Evolutionary conservation across 768 basidiomycete species (phyloP).

Genomic region (Pisolithus microcarpus): DNA sequence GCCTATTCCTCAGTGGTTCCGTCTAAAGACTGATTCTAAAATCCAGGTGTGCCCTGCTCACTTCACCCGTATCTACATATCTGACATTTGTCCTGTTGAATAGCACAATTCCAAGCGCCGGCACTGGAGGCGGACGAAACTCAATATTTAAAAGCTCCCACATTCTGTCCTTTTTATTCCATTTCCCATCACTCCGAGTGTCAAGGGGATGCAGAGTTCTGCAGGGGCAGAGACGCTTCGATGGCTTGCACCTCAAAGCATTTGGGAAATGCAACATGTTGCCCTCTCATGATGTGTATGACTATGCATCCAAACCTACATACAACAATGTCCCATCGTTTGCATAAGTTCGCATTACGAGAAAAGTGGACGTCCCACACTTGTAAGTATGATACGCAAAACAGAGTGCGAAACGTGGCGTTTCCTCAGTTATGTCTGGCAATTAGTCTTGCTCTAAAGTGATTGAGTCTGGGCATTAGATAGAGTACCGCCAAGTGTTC

Average conservation of each 20-base stretch:
- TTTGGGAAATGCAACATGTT: conserved; percentile 13
- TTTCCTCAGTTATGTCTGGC: too few species aligned
- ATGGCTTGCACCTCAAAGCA: neutral
- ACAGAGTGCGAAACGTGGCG: too few species aligned
- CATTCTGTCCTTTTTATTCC: conserved; percentile 1
- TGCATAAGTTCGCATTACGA: neutral
- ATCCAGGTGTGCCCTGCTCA: conserved; percentile 54
- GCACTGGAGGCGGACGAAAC: conserved; percentile 99
- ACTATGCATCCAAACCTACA: conserved; percentile 10
- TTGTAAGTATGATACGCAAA: neutral
- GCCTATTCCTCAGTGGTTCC: conserved; percentile 99
- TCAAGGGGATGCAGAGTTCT: conserved; percentile 8
- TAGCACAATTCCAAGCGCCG: conserved; percentile 94
- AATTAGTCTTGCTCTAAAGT: too few species aligned
- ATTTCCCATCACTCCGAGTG: neutral
- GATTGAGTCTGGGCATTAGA: too few species aligned
- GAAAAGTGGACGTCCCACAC: neutral
- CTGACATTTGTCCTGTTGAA: neutral
- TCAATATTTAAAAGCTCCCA: conserved; percentile 68
- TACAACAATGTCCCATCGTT: conserved; percentile 12
- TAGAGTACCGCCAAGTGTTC: too few species aligned
- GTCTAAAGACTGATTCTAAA: conserved; percentile 92
- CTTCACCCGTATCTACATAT: neutral
- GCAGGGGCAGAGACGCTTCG: too few species aligned
- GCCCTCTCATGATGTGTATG: conserved; percentile 14